Conservation (phyloP, 2,329 filamentous ascomycete species). For the Fusarium sarcochroum region DNA sequence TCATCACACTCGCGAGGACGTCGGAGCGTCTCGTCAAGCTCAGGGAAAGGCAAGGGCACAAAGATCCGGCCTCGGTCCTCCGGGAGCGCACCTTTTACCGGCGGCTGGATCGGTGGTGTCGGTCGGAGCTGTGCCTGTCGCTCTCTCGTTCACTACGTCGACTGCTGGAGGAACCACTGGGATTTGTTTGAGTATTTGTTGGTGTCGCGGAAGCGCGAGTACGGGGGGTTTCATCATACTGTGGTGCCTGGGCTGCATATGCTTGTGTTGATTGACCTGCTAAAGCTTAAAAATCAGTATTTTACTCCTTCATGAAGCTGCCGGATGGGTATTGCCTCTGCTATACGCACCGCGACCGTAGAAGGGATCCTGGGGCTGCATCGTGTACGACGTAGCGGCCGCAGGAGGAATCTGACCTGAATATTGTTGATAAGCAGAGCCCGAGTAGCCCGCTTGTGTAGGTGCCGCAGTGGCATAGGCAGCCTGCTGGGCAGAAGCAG, state of each 20-base stretch:
- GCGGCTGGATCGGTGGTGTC: slow-evolving; percentile 57
- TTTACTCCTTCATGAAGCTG: slow-evolving; percentile 51
- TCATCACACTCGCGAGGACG: slow-evolving; percentile 50
- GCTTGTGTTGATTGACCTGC: slow-evolving; percentile 60
- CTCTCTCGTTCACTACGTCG: slow-evolving; percentile 60
- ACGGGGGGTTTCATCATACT: slow-evolving; percentile 66
- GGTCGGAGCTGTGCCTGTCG: slow-evolving; percentile 57
- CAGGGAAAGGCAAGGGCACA: slow-evolving; percentile 35
- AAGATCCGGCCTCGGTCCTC: slow-evolving; percentile 41
- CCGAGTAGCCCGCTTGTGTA: slow-evolving; percentile 52
- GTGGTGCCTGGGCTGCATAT: slow-evolving; percentile 62
- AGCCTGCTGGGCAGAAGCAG: slow-evolving; percentile 51
- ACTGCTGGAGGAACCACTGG: slow-evolving; percentile 54
- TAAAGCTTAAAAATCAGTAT: slow-evolving; percentile 63
- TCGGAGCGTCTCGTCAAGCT: slow-evolving; percentile 41
- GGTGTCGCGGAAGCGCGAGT: slow-evolving; percentile 55
- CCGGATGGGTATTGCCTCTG: slow-evolving; percentile 42
- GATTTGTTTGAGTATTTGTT: slow-evolving; percentile 57
- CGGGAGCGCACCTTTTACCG: slow-evolving; percentile 50
- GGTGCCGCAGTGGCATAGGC: slow-evolving; percentile 53
- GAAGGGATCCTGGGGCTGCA: slow-evolving; percentile 66
- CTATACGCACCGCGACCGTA: slow-evolving; percentile 73
- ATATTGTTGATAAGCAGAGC: slow-evolving; percentile 53
- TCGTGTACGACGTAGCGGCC: slow-evolving; percentile 53
- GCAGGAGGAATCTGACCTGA: slow-evolving; percentile 55